Evolutionary conservation across 805 yeast species (phyloP), one percentile per base, ranked within the genome.

Genomic region (Zygosaccharomyces pseudorouxii): DNA sequence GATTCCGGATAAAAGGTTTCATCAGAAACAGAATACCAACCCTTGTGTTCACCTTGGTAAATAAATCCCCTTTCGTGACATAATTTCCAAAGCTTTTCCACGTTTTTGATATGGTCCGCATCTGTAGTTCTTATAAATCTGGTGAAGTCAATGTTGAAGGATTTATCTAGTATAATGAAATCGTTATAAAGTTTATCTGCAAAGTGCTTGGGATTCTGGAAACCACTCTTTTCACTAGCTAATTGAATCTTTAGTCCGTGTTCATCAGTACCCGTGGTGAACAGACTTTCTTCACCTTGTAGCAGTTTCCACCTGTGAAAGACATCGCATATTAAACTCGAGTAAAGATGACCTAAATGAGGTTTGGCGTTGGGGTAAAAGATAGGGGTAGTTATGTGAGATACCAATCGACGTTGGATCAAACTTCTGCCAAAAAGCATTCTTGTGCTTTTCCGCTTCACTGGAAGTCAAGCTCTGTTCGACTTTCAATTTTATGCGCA

Each of bases 291-390:
- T 1, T 76, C 68, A 0, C 67, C 68, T 8, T 67, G 64, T 29
- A 84, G 67, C 14, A 58, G 58, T 31, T 77, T 78, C 96, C 96
- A 92, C 54, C 97, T 73, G 52, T 75, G 78, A 44, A 83, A 73
- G 1, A 83, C 83, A 67, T 93, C 99, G 43, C 90, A 82, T 39
- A 93, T 67, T 0, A 89, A 72, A 86, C 89, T 86, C 4, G 96
- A 80, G 64, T 93, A 89, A 36, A 89, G 72, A 65, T 93, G 99
- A 3, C 99, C 99, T 47, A 93, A 65, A 68, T 93, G 99, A 2
- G 99, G 99, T 44, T 64, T 77, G 8, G 98, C 98, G 72, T 93
- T 93, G 48, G 95, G 97, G 67, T 93, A 93, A 67, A 90, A 93
- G 22, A 93, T 93, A 0, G 99, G 99, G 0, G 97, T 85, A 0